phyloP scores from a whole-genome alignment of 768 basidiomycete genomes.

The Fibroporia radiculosa region DNA sequence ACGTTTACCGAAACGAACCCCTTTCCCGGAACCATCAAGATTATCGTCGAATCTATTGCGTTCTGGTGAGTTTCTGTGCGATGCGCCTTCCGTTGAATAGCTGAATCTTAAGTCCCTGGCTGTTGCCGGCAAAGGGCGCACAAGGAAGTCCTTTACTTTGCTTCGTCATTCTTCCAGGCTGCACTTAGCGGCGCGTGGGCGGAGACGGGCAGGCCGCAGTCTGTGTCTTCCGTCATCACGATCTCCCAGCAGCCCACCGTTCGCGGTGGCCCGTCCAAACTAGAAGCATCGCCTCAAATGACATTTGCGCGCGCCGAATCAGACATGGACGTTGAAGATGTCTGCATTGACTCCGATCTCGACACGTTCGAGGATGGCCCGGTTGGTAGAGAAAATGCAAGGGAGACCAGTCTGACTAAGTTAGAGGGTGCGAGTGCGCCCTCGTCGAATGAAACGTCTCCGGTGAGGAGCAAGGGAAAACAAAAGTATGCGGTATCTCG shows the following conservation, averaged over 20 bases:
- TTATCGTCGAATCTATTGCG: constrained; percentile 80
- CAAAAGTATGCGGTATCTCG: constrained; percentile 12
- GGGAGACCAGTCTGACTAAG: constrained; percentile 52
- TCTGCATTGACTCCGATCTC: constrained; percentile 32
- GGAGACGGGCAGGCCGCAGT: constrained; percentile 72
- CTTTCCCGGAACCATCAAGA: constrained; percentile 85
- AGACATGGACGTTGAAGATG: constrained; percentile 38
- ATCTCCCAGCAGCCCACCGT: constrained; percentile 67
- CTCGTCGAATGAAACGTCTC: constrained; percentile 7
- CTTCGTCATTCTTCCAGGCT: constrained; percentile 93
- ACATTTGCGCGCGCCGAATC: constrained; percentile 53
- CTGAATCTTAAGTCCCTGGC: constrained; percentile 1
- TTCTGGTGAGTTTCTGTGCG: constrained; percentile 63
- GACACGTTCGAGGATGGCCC: constrained; percentile 2
- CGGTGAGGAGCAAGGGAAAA: constrained; percentile 10
- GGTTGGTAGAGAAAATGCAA: constrained; percentile 30
- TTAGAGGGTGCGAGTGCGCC: constrained; percentile 33
- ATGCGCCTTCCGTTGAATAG: too few species aligned
- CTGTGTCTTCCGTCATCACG: constrained; percentile 78
- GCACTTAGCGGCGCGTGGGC: constrained; percentile 89
- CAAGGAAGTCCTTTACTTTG: constrained; percentile 85
- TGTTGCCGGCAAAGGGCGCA: constrained; percentile 54
- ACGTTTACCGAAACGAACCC: constrained; percentile 62
- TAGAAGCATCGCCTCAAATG: constrained; percentile 44
- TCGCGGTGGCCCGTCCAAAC: constrained; percentile 39